Percentiles rank a stretch among this genome's conserved stretches.
Evolutionary conservation across 345 rosid species (phyloP).

Genomic region (Rhizophora mangle): DNA sequence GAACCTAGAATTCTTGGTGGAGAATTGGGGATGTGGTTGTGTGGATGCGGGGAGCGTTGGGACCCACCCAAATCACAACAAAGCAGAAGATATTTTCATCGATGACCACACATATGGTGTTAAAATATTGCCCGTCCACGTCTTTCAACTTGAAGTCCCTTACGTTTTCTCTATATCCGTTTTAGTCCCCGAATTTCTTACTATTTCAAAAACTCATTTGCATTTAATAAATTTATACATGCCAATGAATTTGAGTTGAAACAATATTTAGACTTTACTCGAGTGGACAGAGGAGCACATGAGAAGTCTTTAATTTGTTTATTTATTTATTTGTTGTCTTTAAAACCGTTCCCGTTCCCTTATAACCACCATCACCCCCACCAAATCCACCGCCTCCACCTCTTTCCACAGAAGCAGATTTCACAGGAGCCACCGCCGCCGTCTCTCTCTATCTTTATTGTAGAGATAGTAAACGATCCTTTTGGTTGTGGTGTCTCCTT

Average conservation of each 20-base stretch:
- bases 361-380: not conserved
- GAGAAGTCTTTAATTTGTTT: too few species aligned
- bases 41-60: not conserved
- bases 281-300: too few species aligned
- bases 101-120: conserved; percentile 12
- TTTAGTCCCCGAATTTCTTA: not conserved
- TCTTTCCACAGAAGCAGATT: too few species aligned
- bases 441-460: too few species aligned
- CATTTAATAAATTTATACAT: not conserved
- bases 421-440: too few species aligned
- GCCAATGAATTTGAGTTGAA: too few species aligned
- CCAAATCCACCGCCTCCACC: not conserved
- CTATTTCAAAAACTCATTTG: not conserved
- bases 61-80: too few species aligned
- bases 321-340: too few species aligned
- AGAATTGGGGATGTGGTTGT: conserved; percentile 13
- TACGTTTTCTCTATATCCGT: not conserved
- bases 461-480: too few species aligned
- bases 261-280: too few species aligned
- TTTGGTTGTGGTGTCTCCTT: too few species aligned
- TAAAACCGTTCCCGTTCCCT: too few species aligned
- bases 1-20: conserved; percentile 18
- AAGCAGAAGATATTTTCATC: conserved; percentile 10
- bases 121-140: not conserved
- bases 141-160: not conserved